Evolutionary conservation across 495 filamentous ascomycete genomes (phyloP), one percentile per base, ranked within the genome.

Genomic region (Penicillium egyptiacum): DNA sequence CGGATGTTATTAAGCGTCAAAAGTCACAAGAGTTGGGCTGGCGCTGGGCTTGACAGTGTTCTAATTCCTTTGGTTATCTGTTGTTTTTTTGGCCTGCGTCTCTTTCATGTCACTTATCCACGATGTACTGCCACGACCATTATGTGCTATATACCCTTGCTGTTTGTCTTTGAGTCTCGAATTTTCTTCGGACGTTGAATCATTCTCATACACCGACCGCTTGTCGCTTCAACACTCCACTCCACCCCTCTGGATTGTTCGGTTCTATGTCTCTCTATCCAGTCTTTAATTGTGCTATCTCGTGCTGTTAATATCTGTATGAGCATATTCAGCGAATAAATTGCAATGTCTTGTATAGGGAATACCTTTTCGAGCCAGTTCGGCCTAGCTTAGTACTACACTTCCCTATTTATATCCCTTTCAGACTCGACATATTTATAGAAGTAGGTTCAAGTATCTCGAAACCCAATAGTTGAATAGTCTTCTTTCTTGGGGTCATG

Each of bases 1-100:
- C 51, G 0, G 67, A 69, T 7, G 74, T 71, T 1, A 71, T 74
- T 28, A 63, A 62, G 49, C 64, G 64, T 11, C 65, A 66, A 19
- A 65, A 67, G 5, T 67, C 68, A 4, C 48, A 61, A n/a, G 66
- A 69, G 5, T 67, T 64, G 0, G 72, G 70, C 16, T 78, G 75
- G 75, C 68, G 68, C 47, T 78, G 71, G 70, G 74, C 69, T n/a
- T 75, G 56, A 23, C 11, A 12, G 3, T 42, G 6, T 19, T 9
- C 8, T 2, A 1, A 0, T 48, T 22, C 1, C 6, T 41, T 35
- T 54, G 16, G 3, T 30, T 26, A 16, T 45, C 33, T 16, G 16
- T 8, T 41, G 10, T 25, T 23, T 48, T 46, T 30, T 19, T 16
- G 0, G 16, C 14, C 33, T n/a, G 35, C 35, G 2, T 17, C 17